A percentile compares a stretch with the other conserved stretches of the same genome.
Evolutionary conservation across 179 eudicot species (phyloP).

Genomic region (Vitellaria paradoxa): DNA sequence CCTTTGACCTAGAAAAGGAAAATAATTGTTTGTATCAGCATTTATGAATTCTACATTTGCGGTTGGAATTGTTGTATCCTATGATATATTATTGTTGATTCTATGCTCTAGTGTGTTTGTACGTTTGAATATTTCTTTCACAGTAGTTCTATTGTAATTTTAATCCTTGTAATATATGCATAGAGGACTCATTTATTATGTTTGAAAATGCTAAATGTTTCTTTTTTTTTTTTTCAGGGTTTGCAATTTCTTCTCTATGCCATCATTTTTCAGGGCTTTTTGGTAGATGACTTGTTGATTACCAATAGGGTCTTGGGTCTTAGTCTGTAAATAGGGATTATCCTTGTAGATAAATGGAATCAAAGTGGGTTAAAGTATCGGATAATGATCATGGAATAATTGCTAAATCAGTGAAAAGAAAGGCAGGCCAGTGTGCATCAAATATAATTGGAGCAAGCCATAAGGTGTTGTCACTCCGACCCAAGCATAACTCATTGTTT

Average conservation of each 20-base stretch:
- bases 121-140: neutral
- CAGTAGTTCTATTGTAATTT: neutral
- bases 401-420: constrained; percentile 36
- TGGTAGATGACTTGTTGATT: constrained; percentile 9
- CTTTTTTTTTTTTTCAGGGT: constrained; percentile 17
- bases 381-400: constrained; percentile 35
- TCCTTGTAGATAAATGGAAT: constrained; percentile 45
- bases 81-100: neutral
- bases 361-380: constrained; percentile 52
- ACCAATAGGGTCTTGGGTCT: constrained; percentile 11
- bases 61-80: neutral
- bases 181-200: neutral
- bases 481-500: constrained; percentile 16
- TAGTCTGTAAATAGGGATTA: constrained; percentile 35
- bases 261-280: constrained; percentile 13
- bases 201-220: neutral
- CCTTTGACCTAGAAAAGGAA: neutral
- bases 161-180: neutral
- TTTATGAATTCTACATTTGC: neutral
- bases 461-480: constrained; percentile 26
- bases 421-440: constrained; percentile 35
- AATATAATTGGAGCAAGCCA: constrained; percentile 31
- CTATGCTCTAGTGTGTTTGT: neutral
- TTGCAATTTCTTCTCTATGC: constrained; percentile 16
- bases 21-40: neutral